These are phyloP conservation scores for Sporothrix brasiliensis DNA, from an alignment of 2,329 filamentous ascomycete species.

Conservation along the genomic window DNA sequence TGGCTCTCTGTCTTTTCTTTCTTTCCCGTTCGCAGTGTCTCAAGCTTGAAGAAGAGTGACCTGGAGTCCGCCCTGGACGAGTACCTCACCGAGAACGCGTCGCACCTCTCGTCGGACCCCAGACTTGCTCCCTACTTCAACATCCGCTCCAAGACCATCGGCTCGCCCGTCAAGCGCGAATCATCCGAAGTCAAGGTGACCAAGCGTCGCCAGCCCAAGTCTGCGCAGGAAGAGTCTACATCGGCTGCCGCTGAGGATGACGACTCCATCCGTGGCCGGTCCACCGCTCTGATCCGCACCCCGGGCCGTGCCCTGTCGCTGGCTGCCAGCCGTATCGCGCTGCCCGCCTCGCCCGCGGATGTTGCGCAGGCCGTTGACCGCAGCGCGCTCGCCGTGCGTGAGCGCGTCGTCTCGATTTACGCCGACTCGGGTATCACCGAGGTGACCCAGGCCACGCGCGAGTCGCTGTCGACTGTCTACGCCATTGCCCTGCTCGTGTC, in stretches of 20 bases:
- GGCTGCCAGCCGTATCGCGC: constrained; percentile 62
- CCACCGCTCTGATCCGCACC: constrained; percentile 52
- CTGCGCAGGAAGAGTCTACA: constrained; percentile 36
- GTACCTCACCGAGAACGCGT: constrained; percentile 69
- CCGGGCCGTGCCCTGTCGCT: constrained; percentile 57
- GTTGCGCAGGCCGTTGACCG: constrained; percentile 77
- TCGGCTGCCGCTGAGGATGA: constrained; percentile 44
- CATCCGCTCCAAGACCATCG: constrained; percentile 60
- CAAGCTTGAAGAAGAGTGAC: constrained; percentile 74
- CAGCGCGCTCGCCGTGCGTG: constrained; percentile 66
- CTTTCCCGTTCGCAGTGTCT: constrained; percentile 55
- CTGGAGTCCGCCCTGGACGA: constrained; percentile 75
- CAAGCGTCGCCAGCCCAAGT: constrained; percentile 52
- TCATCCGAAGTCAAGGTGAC: constrained; percentile 49
- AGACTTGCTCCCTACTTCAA: constrained; percentile 76
- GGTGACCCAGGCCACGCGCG: constrained; percentile 66
- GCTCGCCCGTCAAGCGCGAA: constrained; percentile 65
- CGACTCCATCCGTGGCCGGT: constrained; percentile 42
- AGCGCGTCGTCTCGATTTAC: constrained; percentile 66
- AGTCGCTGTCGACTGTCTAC: constrained; percentile 70
- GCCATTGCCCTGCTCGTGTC: constrained; percentile 71
- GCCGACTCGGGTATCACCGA: constrained; percentile 68
- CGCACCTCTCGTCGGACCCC: constrained; percentile 64
- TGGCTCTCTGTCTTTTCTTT: neutral
- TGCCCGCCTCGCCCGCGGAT: constrained; percentile 78